Conservation (phyloP, 208 protist species). For the Acanthamoeba lenticulata region DNA sequence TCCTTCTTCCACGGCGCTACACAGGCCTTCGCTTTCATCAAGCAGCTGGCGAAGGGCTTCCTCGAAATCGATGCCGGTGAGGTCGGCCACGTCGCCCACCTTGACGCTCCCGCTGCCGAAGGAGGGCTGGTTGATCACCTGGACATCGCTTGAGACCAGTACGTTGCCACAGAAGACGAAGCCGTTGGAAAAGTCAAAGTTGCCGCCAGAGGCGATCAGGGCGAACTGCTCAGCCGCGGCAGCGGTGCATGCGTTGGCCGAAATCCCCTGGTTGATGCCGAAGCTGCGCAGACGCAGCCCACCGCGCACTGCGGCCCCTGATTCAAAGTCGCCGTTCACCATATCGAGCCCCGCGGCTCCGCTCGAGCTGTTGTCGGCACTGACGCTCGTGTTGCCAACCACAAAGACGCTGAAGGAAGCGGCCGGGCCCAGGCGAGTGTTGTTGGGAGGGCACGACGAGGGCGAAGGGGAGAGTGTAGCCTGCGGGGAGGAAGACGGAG, state of each 20-base stretch:
- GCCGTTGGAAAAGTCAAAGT: neutral
- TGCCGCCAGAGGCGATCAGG: neutral
- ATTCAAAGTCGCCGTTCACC: conserved; percentile 21
- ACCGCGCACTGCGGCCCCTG: neutral
- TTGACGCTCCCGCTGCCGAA: conserved; percentile 1
- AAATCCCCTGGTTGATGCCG: neutral
- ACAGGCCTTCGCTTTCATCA: conserved; percentile 27
- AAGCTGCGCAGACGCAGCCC: conserved; percentile 32
- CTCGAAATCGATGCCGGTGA: conserved; percentile 8
- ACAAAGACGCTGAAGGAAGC: conserved; percentile 27
- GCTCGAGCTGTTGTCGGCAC: neutral
- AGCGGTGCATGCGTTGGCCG: neutral
- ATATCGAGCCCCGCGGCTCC: conserved; percentile 31
- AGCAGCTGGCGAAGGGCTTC: neutral
- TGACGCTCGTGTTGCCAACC: neutral
- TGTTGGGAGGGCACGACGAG: conserved; percentile 22
- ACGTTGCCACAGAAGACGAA: conserved; percentile 34
- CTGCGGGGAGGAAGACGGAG: neutral
- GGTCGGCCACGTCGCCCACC: conserved; percentile 14
- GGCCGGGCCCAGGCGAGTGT: neutral
- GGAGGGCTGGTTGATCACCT: neutral
- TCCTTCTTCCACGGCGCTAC: neutral
- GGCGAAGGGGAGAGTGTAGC: neutral
- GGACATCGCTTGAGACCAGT: neutral
- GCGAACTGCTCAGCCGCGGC: neutral